Evolutionary conservation across 345 rosid genomes (phyloP).

Genomic region (Leavenworthia alabamica): DNA sequence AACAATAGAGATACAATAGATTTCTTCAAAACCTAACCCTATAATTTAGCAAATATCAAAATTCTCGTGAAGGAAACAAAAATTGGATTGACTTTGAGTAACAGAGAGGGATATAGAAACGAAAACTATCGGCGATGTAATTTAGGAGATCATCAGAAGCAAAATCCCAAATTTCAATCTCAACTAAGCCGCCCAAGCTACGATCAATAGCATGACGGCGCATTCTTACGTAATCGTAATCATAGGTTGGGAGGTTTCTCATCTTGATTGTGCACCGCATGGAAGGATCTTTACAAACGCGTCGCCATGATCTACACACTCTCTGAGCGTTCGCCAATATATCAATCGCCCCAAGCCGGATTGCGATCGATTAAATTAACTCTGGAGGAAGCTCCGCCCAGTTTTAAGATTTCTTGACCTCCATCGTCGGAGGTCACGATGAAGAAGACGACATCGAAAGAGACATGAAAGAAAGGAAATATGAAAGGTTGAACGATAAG

Average conservation of each 20-base stretch:
- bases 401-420: too few species aligned
- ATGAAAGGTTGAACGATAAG: too few species aligned
- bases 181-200: constrained; percentile 40
- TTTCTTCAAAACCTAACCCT: too few species aligned
- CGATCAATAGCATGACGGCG: constrained; percentile 49
- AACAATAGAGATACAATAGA: background rate
- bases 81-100: too few species aligned
- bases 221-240: constrained; percentile 15
- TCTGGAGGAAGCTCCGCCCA: constrained; percentile 53
- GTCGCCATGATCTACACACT: constrained; percentile 55
- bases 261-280: constrained; percentile 46
- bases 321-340: constrained; percentile 35
- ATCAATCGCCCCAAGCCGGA: constrained; percentile 31
- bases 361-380: constrained; percentile 34
- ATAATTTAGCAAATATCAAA: too few species aligned
- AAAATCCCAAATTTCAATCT: constrained; percentile 35
- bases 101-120: background rate
- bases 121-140: constrained; percentile 38
- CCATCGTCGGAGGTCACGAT: too few species aligned
- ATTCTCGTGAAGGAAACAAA: background rate
- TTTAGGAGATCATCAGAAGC: constrained; percentile 40
- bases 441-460: background rate
- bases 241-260: background rate
- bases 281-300: constrained; percentile 41
- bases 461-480: too few species aligned